Base-by-base conservation (phyloP, 805 yeast species). In the Nakazawaea ishiwadae region DNA sequence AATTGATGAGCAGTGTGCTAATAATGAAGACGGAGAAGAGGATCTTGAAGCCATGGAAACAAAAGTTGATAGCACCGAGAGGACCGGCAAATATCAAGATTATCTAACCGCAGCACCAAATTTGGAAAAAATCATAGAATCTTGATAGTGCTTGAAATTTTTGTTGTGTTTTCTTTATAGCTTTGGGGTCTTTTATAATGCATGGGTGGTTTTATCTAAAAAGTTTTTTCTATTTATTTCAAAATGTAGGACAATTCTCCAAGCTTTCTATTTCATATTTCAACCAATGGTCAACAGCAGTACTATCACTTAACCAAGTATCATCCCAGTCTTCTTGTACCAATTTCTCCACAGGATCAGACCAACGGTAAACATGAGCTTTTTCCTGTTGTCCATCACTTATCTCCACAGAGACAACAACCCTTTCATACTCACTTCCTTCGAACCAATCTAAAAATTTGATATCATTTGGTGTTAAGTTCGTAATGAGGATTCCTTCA, bases 381-480 rank as follows among this genome's bases (percentile, higher is more conserved):
- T 41, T 27, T 10, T 40, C 46, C 2, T 14, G 4, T 2, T 16
- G 9, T 5, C 18, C 27, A 28, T 31, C 17, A 8, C 14, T 23
- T 4, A 35, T 17, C 6, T 31, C 40, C n/a, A 52, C 51, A 5
- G 19, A 19, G 3, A 49, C 49, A 4, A 27, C 26, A 24, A 35
- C 29, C 16, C 57, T 44, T 9, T 21, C 14, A 28, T 54, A 54
- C 21, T 53, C 53, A 26, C 44, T 50, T 10, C 57, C 58, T 42
- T 54, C 59, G 42, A 54, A 54, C 27, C 43, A 20, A 37, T 54
- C 59, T 18, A 53, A 35, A 21, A 42, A 45, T 6, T 26, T 16
- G 12, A 53, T n/a, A 18, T 52, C 50, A 9, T 30, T 43, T 1
- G 16, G 40, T 10, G 45, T 42, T 8, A 53, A 32, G 12, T 45